These are phyloP conservation scores for Myxozyma melibiosi DNA, from an alignment of 805 yeast genomes.

Conservation along the genomic window DNA sequence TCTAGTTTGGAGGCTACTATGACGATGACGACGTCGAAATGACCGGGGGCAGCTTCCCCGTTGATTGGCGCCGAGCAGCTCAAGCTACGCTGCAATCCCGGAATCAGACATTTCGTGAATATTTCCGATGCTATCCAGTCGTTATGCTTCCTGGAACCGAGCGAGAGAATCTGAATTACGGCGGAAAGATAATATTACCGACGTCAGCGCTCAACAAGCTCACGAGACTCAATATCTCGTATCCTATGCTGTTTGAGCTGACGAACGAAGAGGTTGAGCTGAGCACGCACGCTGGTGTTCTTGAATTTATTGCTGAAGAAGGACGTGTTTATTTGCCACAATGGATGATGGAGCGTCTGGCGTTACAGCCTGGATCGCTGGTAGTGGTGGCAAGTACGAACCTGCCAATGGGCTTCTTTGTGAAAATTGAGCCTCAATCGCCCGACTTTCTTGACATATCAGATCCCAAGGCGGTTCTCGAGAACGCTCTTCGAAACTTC, in stretches of 20 bases:
- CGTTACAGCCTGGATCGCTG: conserved; percentile 75
- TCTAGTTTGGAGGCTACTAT: conserved; percentile 26
- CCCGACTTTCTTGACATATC: conserved; percentile 89
- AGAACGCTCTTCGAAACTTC: conserved; percentile 85
- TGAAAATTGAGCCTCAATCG: conserved; percentile 92
- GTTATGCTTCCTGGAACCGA: conserved; percentile 79
- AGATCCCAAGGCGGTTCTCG: conserved; percentile 95
- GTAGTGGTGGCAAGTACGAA: conserved; percentile 71
- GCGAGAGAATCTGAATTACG: conserved; percentile 76
- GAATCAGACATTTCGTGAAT: conserved; percentile 67
- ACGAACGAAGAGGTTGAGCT: conserved; percentile 62
- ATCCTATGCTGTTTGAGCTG: conserved; percentile 92
- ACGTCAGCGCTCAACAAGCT: conserved; percentile 87
- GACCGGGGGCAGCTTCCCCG: conserved; percentile 18
- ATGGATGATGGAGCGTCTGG: conserved; percentile 89
- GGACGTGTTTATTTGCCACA: conserved; percentile 93
- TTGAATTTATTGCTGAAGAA: conserved; percentile 96
- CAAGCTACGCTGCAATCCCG: conserved; percentile 12
- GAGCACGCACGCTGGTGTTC: conserved; percentile 86
- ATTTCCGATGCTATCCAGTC: conserved; percentile 89
- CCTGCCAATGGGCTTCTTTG: conserved; percentile 83
- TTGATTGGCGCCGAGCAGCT: conserved; percentile 11
- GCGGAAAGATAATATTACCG: conserved; percentile 95
- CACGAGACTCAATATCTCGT: conserved; percentile 86
- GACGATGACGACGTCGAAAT: conserved; percentile 28